Evolutionary conservation across 495 filamentous ascomycete genomes (phyloP), one percentile per base, ranked within the genome.

Genomic region (Penicillium psychrofluorescens): DNA sequence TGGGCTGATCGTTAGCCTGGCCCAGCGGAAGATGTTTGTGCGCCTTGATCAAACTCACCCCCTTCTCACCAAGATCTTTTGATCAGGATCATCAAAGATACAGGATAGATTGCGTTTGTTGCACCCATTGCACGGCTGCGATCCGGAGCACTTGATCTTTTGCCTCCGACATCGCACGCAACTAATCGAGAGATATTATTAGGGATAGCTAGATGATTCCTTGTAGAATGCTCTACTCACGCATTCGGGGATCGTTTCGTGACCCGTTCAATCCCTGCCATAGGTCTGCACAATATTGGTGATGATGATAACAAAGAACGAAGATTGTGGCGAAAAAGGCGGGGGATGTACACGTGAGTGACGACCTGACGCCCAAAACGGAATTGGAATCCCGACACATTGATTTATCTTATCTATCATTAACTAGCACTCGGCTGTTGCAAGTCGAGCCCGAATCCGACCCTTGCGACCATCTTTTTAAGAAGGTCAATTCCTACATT

Each of bases 131-230:
- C 68, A 72, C 7, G 68, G 67, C 45, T 62, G 57, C 6, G 59
- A 59, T 11, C 64, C 67, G 12, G 67, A 67, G 37, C 67, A 71
- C 44, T 66, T 70, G 45, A 71, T 70, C 44, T 72, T 72, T 37
- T 72, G 68, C 34, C 66, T 58, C 35, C 68, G 67, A 38, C 68
- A 72, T 45, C 68, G 64, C 38, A 56, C 53, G 47, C 67, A 69
- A 34, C 68, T 72, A 43, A 8, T 31, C 32, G 31, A 6, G 13
- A 46, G 16, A 50, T 11, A 39, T 42, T 36, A 9, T 31, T 27
- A 16, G 31, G 14, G 4, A 42, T 6, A 27, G 22, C 22, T 22
- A 42, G 11, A 6, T 30, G 29, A 35, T 13, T 30, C 6, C 8
- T 11, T 9, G 2, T n/a, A 16, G 7, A 4, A 1, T 11, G 4